Evolutionary conservation across 148 eudicot genomes (phyloP).

Genomic region (Fallopia convolvulus): DNA sequence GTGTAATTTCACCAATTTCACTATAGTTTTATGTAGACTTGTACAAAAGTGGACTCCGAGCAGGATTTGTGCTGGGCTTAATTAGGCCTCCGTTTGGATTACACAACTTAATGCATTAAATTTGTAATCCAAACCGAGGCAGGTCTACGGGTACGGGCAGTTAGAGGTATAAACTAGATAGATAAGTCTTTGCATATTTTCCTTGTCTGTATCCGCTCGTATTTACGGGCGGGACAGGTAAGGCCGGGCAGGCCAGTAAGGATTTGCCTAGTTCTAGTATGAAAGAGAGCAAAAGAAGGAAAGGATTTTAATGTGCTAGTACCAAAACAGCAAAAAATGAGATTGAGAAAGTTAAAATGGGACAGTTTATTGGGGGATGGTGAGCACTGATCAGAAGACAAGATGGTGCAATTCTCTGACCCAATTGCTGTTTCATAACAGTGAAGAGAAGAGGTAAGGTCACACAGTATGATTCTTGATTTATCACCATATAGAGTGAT

Average conservation of each 20-base stretch:
- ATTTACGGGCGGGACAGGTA: no score
- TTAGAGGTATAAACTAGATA: no score
- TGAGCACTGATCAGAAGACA: slow-evolving; percentile 5
- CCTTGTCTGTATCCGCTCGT: no score
- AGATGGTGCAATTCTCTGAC: slow-evolving; percentile 10
- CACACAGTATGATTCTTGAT: slow-evolving; percentile 1
- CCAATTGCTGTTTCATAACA: neutral
- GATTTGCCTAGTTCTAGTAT: no score
- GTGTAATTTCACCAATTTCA: neutral
- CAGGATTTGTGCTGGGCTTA: no score
- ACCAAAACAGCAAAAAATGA: neutral
- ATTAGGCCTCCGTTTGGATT: no score
- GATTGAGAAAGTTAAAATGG: neutral
- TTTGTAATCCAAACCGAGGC: no score
- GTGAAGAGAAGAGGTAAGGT: neutral
- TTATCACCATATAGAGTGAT: neutral
- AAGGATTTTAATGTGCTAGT: neutral
- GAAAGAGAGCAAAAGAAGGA: neutral
- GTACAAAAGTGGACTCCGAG: no score
- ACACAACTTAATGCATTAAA: no score
- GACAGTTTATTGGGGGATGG: neutral
- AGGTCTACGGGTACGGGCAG: no score
- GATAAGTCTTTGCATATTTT: no score
- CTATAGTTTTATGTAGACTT: neutral
- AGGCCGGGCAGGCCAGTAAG: no score